Percentiles rank a stretch among this genome's conserved stretches.
Evolutionary conservation across 257 asterid species (phyloP).

Genomic region (Solanum okadae): DNA sequence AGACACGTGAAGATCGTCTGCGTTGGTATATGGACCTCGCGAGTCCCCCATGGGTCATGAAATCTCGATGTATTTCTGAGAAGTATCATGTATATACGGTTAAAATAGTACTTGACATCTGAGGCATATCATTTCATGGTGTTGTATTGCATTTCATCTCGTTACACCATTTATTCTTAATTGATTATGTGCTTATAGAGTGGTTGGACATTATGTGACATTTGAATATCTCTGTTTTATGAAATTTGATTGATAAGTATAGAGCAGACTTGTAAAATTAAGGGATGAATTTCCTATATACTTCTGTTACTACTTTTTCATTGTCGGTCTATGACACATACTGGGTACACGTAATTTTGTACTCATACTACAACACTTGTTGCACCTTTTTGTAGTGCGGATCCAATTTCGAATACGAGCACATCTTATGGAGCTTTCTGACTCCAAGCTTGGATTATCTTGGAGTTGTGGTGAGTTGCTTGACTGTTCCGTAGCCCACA

Average conservation of each 20-base stretch:
- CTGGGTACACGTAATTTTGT: no score
- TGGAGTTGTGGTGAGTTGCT: not conserved
- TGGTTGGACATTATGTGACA: not conserved
- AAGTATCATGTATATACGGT: not conserved
- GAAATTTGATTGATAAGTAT: not conserved
- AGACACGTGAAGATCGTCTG: no score
- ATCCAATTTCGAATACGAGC: not conserved
- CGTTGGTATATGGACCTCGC: not conserved
- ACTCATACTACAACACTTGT: not conserved
- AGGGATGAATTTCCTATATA: no score
- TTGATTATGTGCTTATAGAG: not conserved
- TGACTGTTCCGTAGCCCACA: not conserved
- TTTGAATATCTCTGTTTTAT: no score
- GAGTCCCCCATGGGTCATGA: not conserved
- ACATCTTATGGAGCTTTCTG: not conserved
- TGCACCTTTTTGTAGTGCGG: not conserved
- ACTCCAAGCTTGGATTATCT: not conserved
- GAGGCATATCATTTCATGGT: no score
- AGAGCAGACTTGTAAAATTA: no score
- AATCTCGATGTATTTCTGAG: no score
- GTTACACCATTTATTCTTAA: not conserved
- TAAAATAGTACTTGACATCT: not conserved
- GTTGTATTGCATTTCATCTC: not conserved
- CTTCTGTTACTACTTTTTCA: no score
- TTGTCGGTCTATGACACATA: no score